Percentiles rank a stretch among this genome's conserved stretches.
These are phyloP conservation scores for Eucalyptus sp. DNA, from an alignment of 345 rosid species.

Conservation along the genomic window DNA sequence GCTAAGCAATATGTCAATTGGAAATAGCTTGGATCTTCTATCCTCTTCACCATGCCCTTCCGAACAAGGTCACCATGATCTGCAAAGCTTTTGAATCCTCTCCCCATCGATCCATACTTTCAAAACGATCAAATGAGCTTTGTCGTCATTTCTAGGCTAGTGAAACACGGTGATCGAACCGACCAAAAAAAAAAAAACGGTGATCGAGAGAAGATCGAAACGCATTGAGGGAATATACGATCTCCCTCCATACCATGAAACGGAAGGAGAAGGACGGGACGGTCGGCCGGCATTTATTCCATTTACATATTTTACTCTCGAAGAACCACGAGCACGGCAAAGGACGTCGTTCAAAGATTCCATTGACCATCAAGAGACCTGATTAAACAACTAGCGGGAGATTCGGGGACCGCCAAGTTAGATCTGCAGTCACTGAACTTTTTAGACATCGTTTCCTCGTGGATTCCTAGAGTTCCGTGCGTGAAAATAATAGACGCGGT, in stretches of 20 bases:
- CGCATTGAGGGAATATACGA: too few species aligned
- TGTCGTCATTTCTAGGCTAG: too few species aligned
- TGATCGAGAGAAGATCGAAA: too few species aligned
- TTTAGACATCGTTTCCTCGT: background rate
- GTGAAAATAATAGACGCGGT: background rate
- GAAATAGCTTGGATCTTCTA: background rate
- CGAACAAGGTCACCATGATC: background rate
- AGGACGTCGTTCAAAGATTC: background rate
- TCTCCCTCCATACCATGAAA: too few species aligned
- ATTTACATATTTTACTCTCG: too few species aligned
- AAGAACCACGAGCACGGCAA: background rate
- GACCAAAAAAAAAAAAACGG: too few species aligned
- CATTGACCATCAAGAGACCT: background rate
- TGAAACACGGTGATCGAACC: too few species aligned
- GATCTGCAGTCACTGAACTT: background rate
- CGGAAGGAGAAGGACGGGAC: too few species aligned
- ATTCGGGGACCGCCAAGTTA: background rate
- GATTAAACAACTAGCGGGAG: background rate
- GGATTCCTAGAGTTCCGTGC: background rate
- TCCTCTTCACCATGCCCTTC: background rate
- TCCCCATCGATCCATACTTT: background rate
- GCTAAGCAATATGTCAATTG: background rate
- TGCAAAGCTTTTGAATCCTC: background rate
- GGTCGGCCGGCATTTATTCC: background rate
- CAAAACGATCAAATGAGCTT: background rate